Conservation (phyloP, 1,139 yeast genomes). For the Protomyces inundatus region DNA sequence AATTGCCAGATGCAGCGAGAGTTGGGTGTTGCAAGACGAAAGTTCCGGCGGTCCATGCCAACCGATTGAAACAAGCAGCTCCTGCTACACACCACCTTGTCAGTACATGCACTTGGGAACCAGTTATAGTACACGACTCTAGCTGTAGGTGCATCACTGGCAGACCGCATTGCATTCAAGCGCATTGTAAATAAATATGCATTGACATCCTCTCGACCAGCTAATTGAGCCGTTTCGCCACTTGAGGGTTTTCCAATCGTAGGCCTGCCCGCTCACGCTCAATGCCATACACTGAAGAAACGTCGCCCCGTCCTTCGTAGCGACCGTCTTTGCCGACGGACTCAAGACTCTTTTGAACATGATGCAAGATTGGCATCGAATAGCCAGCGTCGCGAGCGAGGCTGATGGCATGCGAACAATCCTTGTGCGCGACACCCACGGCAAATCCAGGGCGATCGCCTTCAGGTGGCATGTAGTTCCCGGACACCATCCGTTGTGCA, state of each 20-base stretch:
- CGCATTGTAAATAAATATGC: no score
- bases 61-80: no score
- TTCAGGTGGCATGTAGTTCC: conserved; percentile 31
- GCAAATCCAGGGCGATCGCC: conserved; percentile 33
- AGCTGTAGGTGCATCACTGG: no score
- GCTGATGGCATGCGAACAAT: conserved; percentile 31
- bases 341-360: conserved; percentile 9
- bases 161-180: no score
- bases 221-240: neutral
- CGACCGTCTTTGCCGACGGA: conserved; percentile 32
- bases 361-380: neutral
- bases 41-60: no score
- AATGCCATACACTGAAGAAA: conserved; percentile 37
- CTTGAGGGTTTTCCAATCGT: neutral
- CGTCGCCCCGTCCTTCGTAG: conserved; percentile 34
- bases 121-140: no score
- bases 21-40: no score
- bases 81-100: no score
- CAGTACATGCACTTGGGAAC: no score
- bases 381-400: conserved; percentile 13
- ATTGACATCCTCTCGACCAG: no score
- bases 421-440: conserved; percentile 36
- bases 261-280: conserved; percentile 36
- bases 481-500: conserved; percentile 30
- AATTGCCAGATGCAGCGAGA: no score